Evolutionary conservation across 2,329 filamentous ascomycete genomes (phyloP).

Genomic region (Pseudogymnoascus sp.): DNA sequence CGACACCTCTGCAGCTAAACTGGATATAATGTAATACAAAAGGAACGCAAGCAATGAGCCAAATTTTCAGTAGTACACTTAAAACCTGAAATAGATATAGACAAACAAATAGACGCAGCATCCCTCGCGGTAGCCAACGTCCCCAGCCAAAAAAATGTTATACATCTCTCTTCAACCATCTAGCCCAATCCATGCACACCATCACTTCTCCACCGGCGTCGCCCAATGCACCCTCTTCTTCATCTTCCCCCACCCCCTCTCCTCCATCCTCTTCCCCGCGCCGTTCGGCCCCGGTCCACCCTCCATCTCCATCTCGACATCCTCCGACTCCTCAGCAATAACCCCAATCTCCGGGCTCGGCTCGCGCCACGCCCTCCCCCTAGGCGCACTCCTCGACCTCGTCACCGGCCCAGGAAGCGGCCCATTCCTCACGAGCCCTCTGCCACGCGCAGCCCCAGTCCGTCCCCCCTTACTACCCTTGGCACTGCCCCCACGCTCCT

Average conservation of each 20-base stretch:
- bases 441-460: conserved; percentile 17
- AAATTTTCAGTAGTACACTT: not conserved
- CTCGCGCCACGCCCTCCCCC: conserved; percentile 24
- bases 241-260: conserved; percentile 12
- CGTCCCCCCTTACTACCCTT: not conserved
- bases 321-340: conserved; percentile 23
- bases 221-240: conserved; percentile 28
- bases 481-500: not conserved
- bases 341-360: conserved; percentile 26
- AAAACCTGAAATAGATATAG: not conserved
- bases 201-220: not conserved
- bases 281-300: not conserved
- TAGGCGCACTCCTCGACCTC: conserved; percentile 20
- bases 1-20: not conserved
- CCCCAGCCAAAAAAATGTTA: not conserved
- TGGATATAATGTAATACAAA: not conserved
- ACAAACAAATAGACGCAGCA: not conserved
- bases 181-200: not conserved
- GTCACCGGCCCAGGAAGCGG: conserved; percentile 10
- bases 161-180: not conserved
- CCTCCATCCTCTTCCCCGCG: not conserved
- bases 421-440: conserved; percentile 18
- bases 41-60: not conserved
- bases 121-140: conserved; percentile 1
- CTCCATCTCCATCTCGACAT: not conserved